Percentiles rank a stretch among this genome's conserved stretches.
Conservation (phyloP, 495 filamentous ascomycete genomes). For the Cetradonia linearis region DNA sequence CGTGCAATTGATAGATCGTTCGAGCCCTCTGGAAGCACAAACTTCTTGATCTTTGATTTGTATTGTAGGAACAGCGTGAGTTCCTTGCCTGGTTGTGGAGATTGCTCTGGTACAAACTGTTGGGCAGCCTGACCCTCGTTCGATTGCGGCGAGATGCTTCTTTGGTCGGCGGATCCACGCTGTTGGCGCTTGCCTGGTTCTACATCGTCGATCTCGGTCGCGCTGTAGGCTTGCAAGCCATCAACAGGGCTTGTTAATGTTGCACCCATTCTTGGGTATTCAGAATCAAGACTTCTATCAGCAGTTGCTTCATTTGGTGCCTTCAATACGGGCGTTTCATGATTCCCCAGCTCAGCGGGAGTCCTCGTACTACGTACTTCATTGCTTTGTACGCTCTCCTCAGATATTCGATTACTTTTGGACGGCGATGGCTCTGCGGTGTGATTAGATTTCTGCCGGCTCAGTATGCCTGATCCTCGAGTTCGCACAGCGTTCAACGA, state of each 20-base stretch:
- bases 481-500: constrained; percentile 84
- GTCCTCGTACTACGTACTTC: constrained; percentile 33
- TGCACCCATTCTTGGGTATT: constrained; percentile 25
- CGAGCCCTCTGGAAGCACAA: constrained; percentile 73
- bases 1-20: constrained; percentile 74
- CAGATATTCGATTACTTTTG: constrained; percentile 54
- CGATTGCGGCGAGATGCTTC: constrained; percentile 13
- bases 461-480: constrained; percentile 58
- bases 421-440: constrained; percentile 50
- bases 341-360: constrained; percentile 23
- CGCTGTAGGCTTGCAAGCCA: constrained; percentile 15
- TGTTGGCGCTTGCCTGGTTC: constrained; percentile 21
- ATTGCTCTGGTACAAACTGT: constrained; percentile 56
- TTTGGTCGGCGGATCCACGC: constrained; percentile 19
- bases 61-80: constrained; percentile 95
- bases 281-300: constrained; percentile 30
- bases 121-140: constrained; percentile 30
- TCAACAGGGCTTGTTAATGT: constrained; percentile 30
- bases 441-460: constrained; percentile 50
- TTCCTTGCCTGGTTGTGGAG: constrained; percentile 73
- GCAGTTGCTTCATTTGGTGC: constrained; percentile 53
- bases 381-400: constrained; percentile 44
- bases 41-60: constrained; percentile 94
- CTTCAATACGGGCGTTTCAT: constrained; percentile 41
- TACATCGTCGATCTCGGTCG: constrained; percentile 3